A percentile compares a stretch with the other conserved stretches of the same genome.
Evolutionary conservation across 345 rosid genomes (phyloP).

Genomic region (Pugionium dolabratum): DNA sequence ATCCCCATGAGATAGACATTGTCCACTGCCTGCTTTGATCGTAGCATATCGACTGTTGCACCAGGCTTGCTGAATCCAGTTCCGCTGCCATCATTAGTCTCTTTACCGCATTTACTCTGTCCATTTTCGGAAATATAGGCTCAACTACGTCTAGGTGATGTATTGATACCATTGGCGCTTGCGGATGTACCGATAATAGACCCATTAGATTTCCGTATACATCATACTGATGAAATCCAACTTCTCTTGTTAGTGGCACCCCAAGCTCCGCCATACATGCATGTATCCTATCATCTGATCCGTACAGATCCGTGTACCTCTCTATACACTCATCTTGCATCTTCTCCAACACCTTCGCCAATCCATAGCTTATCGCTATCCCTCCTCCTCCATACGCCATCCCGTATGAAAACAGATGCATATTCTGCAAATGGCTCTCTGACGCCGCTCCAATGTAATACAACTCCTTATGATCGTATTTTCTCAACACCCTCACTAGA

Average conservation of each 20-base stretch:
- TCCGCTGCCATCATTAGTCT: conserved; percentile 48
- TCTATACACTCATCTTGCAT: conserved; percentile 65
- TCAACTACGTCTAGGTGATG: conserved; percentile 67
- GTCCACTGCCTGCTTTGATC: conserved; percentile 61
- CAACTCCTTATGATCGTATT: conserved; percentile 69
- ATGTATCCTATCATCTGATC: conserved; percentile 74
- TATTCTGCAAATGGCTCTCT: conserved; percentile 64
- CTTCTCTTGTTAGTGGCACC: conserved; percentile 69
- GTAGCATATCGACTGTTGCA: conserved; percentile 77
- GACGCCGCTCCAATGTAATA: conserved; percentile 78
- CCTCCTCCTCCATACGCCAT: conserved; percentile 96
- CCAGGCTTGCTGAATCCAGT: conserved; percentile 63
- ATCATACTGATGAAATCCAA: conserved; percentile 84
- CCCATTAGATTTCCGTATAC: conserved; percentile 62
- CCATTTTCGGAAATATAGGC: conserved; percentile 60
- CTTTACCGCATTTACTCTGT: conserved; percentile 45
- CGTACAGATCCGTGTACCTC: conserved; percentile 61
- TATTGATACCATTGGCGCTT: conserved; percentile 60
- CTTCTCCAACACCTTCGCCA: conserved; percentile 53
- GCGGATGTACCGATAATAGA: conserved; percentile 71
- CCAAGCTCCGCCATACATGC: conserved; percentile 92
- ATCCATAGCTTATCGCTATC: conserved; percentile 70
- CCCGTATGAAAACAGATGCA: conserved; percentile 49
- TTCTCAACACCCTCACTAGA: conserved; percentile 62
- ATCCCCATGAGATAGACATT: conserved; percentile 77